Evolutionary conservation across 306 rosid genomes (phyloP).

Genomic region (Fragaria ananassa): DNA sequence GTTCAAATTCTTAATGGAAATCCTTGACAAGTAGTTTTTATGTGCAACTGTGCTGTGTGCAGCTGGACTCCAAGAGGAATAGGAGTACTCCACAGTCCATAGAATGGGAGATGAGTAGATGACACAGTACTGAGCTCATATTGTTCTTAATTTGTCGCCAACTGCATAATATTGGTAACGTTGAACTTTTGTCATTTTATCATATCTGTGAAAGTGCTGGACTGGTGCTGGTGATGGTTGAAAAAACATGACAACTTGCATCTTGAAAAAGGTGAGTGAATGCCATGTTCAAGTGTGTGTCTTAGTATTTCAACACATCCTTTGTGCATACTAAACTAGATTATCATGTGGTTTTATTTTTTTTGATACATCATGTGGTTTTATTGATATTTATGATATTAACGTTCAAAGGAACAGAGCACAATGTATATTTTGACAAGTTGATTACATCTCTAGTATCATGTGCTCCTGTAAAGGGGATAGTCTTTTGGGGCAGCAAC

Average conservation of each 20-base stretch:
- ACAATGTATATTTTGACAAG: background rate
- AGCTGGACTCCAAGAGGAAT: background rate
- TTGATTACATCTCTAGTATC: background rate
- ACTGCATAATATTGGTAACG: background rate
- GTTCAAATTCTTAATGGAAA: background rate
- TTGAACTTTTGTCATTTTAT: background rate
- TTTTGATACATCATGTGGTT: background rate
- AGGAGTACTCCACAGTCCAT: background rate
- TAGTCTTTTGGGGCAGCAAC: background rate
- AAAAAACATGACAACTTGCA: background rate
- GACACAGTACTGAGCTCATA: background rate
- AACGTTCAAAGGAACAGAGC: background rate
- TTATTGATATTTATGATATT: background rate
- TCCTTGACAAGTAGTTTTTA: background rate
- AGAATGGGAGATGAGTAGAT: background rate
- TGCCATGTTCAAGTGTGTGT: background rate
- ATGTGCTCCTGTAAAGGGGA: background rate
- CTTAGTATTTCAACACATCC: background rate
- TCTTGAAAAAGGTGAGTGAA: background rate
- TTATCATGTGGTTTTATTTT: background rate
- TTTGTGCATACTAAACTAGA: background rate
- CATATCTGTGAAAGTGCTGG: background rate
- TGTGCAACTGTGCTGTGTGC: background rate
- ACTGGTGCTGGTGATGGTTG: background rate
- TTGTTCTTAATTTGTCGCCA: slow-evolving; percentile 4